Base-by-base conservation (phyloP, 768 basidiomycete genomes). In the Exidia glandulosa region DNA sequence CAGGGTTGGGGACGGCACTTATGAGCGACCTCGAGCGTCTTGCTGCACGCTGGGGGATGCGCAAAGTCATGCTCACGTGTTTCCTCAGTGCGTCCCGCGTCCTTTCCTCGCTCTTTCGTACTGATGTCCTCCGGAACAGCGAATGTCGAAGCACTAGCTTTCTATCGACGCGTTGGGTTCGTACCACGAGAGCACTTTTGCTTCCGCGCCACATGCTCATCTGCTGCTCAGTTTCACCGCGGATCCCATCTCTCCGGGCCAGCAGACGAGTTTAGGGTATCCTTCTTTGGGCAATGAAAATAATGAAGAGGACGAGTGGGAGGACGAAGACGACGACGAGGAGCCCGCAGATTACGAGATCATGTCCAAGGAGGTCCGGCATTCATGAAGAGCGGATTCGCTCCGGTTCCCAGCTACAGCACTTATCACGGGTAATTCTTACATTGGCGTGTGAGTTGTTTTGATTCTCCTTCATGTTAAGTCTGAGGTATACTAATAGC, bases 21-120 rank as follows among this genome's bases (percentile, higher is more conserved):
- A 75, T 85, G 68, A 70, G 74, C 2, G 69, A 71, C 25, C 70
- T 92, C 23, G 71, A 71, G 25, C 71, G 70, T 7, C 78, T 91
- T 16, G 84, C 80, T 5, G 66, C 65, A 14, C 68, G 65, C 41
- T 87, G 77, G 73, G 61, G 67, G 2, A 87, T 92, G 85, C 71
- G 81, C 37, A 90, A 86, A 67, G 70, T 88, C 30, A 80, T 86
- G 76, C 77, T 93, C 16, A 93, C 90, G 0, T 87, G 83, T 1
- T 78, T 92, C 64, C 85, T 83, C 78, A 76, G 90, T 89, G 33
- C n/a, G 71, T 60, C 3, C 13, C 32, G 23, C n/a, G 63, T 57
- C 27, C 10, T 52, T 16, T 25, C 7, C 23, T n/a, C 14, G 57
- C 59, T 63, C 33, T 50, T 54, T 34, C 27, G 13, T 33, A 30